Percentiles rank a stretch among this genome's conserved stretches.
These are phyloP conservation scores for Globisporangium abappressorium DNA, from an alignment of 352 stramenopile species.

Conservation along the genomic window DNA sequence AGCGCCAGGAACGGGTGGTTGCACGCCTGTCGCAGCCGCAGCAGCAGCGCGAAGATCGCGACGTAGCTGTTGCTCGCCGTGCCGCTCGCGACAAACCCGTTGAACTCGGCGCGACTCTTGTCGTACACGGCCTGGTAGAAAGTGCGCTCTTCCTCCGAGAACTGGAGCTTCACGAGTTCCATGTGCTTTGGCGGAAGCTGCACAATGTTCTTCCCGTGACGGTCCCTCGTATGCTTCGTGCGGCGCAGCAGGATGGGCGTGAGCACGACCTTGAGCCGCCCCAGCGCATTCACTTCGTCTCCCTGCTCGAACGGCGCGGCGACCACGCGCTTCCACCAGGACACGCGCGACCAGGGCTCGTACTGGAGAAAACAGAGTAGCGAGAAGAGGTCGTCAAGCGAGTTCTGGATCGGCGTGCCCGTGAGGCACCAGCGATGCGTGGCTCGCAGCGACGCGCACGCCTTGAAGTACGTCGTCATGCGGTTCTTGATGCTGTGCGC, in stretches of 20 bases:
- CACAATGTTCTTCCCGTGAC: conserved; percentile 59
- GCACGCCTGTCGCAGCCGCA: conserved; percentile 88
- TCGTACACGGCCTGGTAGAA: conserved; percentile 89
- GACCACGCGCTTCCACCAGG: conserved; percentile 87
- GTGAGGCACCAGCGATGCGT: conserved; percentile 88
- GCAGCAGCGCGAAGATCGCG: conserved; percentile 85
- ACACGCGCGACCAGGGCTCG: conserved; percentile 76
- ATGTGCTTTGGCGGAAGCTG: conserved; percentile 71
- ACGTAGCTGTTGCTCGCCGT: conserved; percentile 79
- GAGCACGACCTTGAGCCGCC: conserved; percentile 64
- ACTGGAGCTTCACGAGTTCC: conserved; percentile 61
- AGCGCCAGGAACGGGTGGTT: conserved; percentile 88
- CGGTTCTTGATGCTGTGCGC: conserved; percentile 91
- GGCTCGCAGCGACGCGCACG: conserved; percentile 48
- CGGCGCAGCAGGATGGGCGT: conserved; percentile 78
- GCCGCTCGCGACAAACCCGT: conserved; percentile 81
- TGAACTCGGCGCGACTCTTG: conserved; percentile 86
- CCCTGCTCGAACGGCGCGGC: conserved; percentile 71
- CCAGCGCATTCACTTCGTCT: conserved; percentile 52
- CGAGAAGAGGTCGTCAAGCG: conserved; percentile 83
- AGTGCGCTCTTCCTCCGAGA: conserved; percentile 68
- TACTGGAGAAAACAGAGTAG: conserved; percentile 84
- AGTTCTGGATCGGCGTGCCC: conserved; percentile 89
- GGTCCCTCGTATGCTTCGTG: conserved; percentile 79
- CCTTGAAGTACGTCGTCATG: conserved; percentile 64